Evolutionary conservation across 768 basidiomycete genomes (phyloP).

Genomic region (Panaeolus papilionaceus): DNA sequence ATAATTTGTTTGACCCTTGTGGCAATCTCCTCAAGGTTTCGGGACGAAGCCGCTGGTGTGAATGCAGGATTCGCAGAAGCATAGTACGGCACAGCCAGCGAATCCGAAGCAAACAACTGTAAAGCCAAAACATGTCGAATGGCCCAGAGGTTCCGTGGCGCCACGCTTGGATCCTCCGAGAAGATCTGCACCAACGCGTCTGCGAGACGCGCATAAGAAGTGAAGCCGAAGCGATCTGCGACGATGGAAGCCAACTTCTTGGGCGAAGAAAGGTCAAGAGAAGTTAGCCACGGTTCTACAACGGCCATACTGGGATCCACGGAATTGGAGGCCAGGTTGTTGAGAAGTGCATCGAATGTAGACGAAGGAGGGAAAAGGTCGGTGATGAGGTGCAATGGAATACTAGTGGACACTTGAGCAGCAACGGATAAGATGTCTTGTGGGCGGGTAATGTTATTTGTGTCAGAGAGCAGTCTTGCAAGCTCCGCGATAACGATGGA

Average conservation of each 20-base stretch:
- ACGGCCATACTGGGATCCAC: constrained; percentile 63
- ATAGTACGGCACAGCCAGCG: constrained; percentile 53
- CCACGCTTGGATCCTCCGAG: constrained; percentile 62
- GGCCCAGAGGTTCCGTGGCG: constrained; percentile 66
- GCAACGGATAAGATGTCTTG: constrained; percentile 51
- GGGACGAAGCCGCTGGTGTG: constrained; percentile 38
- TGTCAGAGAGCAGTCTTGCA: constrained; percentile 45
- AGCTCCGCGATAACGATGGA: constrained; percentile 43
- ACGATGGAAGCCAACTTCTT: constrained; percentile 16
- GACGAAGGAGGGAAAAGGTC: constrained; percentile 59
- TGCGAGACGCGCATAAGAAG: constrained; percentile 68
- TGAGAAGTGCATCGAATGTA: constrained; percentile 54
- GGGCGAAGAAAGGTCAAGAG: constrained; percentile 34
- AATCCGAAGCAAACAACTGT: constrained; percentile 66
- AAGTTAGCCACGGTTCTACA: constrained; percentile 63
- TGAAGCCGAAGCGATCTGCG: constrained; percentile 59
- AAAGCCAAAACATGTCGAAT: constrained; percentile 74
- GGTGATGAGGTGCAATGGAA: constrained; percentile 44
- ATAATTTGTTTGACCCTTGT: constrained; percentile 55
- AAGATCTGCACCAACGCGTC: constrained; percentile 62
- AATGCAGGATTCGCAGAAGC: constrained; percentile 54
- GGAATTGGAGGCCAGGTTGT: constrained; percentile 50
- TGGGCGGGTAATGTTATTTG: constrained; percentile 44
- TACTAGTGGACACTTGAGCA: constrained; percentile 39
- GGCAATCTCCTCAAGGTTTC: constrained; percentile 46